A percentile compares a stretch with the other conserved stretches of the same genome.
These are phyloP conservation scores for Solidago caesia DNA, from an alignment of 129 eudicot genomes.

Conservation along the genomic window DNA sequence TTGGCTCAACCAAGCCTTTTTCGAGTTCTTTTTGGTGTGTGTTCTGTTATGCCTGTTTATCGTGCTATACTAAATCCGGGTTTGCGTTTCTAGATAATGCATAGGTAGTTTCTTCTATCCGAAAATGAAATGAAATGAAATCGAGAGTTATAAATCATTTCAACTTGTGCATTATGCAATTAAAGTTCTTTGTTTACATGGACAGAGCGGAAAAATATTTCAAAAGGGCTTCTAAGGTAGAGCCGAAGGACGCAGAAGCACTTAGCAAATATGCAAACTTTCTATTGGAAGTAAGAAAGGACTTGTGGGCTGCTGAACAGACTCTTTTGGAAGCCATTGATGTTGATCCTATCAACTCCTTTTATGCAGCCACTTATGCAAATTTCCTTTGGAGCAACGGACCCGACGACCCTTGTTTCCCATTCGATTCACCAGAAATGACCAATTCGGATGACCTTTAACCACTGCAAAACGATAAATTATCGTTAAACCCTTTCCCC, in stretches of 20 bases:
- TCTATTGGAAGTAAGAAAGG: conserved; percentile 71
- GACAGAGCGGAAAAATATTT: conserved; percentile 90
- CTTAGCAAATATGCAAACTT: conserved; percentile 80
- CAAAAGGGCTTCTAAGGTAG: conserved; percentile 68
- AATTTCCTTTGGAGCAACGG: conserved; percentile 89
- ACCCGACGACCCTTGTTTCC: conserved; percentile 80
- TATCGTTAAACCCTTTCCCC: too few relatives aligned
- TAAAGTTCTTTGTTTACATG: conserved; percentile 10
- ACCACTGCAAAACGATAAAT: not conserved
- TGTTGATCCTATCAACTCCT: conserved; percentile 71
- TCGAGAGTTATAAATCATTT: not conserved
- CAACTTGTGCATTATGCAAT: conserved; percentile 6
- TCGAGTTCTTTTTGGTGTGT: too few relatives aligned
- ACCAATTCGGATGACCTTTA: conserved; percentile 29
- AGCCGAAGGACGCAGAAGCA: conserved; percentile 96
- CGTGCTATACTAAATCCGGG: too few relatives aligned
- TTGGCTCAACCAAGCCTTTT: too few relatives aligned
- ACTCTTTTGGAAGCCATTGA: conserved; percentile 77
- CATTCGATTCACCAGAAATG: conserved; percentile 50
- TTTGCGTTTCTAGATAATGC: not conserved
- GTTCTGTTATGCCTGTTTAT: too few relatives aligned
- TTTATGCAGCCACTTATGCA: conserved; percentile 86
- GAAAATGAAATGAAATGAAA: not conserved
- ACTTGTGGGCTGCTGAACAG: conserved; percentile 91
- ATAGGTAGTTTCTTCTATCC: not conserved